Conservation (phyloP, 2,329 filamentous ascomycete species). For the Colletotrichum karsti region DNA sequence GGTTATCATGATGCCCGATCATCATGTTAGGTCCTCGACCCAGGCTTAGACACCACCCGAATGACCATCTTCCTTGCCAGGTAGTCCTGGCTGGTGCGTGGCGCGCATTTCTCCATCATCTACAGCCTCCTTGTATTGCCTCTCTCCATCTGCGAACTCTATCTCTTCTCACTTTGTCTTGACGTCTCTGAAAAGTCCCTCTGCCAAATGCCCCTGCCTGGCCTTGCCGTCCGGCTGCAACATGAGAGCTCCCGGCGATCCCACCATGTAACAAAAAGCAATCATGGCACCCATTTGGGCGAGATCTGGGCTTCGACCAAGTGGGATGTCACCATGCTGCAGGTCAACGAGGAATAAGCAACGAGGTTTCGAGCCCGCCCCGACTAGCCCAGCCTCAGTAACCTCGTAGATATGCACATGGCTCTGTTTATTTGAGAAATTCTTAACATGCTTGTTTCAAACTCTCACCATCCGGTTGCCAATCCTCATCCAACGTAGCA, state of each 20-base stretch:
- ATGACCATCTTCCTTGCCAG: background rate
- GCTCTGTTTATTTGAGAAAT: conserved; percentile 24
- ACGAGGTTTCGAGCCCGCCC: conserved; percentile 2
- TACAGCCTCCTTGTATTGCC: background rate
- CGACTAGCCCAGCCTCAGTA: background rate
- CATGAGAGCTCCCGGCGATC: conserved; percentile 23
- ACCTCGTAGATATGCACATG: conserved; percentile 3
- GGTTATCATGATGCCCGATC: background rate
- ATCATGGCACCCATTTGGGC: conserved; percentile 14
- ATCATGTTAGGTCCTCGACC: background rate
- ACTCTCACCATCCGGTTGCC: conserved; percentile 6
- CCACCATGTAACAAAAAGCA: conserved; percentile 15
- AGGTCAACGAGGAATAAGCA: conserved; percentile 24
- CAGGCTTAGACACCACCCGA: background rate
- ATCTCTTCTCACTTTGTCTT: conserved; percentile 20
- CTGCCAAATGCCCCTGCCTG: conserved; percentile 15
- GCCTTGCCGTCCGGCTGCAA: conserved; percentile 28
- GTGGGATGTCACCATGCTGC: conserved; percentile 14
- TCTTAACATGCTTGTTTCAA: conserved; percentile 25
- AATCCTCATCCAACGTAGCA: background rate
- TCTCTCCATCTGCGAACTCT: conserved; percentile 7
- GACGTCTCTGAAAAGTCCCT: conserved; percentile 4
- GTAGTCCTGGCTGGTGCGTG: background rate
- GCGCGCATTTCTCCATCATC: background rate
- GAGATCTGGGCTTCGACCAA: conserved; percentile 12